Conservation (phyloP, 306 rosid genomes). For the Prunus davidiana region DNA sequence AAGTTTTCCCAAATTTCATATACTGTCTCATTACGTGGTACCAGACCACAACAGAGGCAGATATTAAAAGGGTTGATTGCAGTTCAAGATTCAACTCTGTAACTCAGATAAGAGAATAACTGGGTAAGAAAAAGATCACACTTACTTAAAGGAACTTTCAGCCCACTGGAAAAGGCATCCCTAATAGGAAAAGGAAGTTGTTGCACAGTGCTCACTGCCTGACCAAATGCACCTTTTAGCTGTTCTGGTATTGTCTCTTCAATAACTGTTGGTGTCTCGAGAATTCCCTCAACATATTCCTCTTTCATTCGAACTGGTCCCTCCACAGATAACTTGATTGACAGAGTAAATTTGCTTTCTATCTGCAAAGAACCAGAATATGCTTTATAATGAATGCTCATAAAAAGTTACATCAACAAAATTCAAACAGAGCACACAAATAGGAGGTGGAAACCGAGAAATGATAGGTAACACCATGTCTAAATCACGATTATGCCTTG, state of each 20-base stretch:
- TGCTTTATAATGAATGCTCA: constrained; percentile 18
- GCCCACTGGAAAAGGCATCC: constrained; percentile 65
- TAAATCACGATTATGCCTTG: background rate
- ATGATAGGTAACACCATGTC: background rate
- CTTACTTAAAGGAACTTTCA: constrained; percentile 84
- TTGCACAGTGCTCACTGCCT: constrained; percentile 62
- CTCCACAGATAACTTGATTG: constrained; percentile 75
- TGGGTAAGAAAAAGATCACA: background rate
- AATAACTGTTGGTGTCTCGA: constrained; percentile 70
- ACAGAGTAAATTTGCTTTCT: constrained; percentile 62
- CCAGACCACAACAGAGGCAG: background rate
- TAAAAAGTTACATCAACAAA: constrained; percentile 12
- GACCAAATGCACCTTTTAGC: constrained; percentile 82
- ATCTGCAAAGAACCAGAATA: constrained; percentile 46
- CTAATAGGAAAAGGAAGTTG: constrained; percentile 81
- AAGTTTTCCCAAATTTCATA: background rate
- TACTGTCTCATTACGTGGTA: background rate
- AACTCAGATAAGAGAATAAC: background rate
- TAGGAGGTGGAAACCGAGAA: background rate
- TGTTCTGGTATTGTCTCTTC: constrained; percentile 83
- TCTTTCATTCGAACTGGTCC: constrained; percentile 96
- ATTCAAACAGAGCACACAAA: background rate
- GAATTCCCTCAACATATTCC: constrained; percentile 79
- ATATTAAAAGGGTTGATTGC: background rate
- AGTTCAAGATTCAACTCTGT: background rate